Conservation (phyloP, 257 asterid species). For the Gentiana macrophylla region DNA sequence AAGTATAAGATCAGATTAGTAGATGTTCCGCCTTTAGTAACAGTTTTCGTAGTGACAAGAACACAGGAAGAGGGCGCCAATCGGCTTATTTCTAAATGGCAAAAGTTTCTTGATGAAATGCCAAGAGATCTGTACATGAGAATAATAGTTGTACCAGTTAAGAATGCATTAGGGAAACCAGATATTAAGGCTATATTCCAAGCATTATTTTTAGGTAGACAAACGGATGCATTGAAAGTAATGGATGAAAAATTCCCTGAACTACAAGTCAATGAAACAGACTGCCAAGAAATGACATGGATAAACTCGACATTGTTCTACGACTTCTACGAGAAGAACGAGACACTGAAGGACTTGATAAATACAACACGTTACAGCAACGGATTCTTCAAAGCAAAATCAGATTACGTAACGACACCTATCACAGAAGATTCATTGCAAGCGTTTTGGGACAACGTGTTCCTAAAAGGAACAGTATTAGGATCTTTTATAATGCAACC, state of each 20-base stretch:
- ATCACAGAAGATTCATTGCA: constrained; percentile 21
- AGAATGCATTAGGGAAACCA: background rate
- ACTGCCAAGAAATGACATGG: constrained; percentile 49
- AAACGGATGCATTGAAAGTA: background rate
- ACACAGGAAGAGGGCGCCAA: constrained; percentile 17
- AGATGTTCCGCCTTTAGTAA: constrained; percentile 26
- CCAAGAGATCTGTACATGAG: constrained; percentile 39
- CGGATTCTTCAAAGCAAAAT: constrained; percentile 41
- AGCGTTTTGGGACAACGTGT: constrained; percentile 16
- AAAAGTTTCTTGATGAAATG: constrained; percentile 19
- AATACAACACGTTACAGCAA: constrained; percentile 4
- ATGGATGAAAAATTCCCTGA: constrained; percentile 24
- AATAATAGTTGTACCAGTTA: constrained; percentile 15
- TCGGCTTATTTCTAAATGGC: constrained; percentile 34
- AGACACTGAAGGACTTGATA: background rate
- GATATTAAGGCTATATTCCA: constrained; percentile 4
- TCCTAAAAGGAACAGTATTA: constrained; percentile 13
- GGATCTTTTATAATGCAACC: constrained; percentile 42
- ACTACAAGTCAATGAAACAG: constrained; percentile 20
- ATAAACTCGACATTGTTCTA: constrained; percentile 19
- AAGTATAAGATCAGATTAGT: constrained; percentile 45
- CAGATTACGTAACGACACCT: constrained; percentile 33
- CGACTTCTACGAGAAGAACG: constrained; percentile 1
- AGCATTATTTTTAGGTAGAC: constrained; percentile 7
- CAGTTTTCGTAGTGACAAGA: constrained; percentile 28